These are phyloP conservation scores for Agrocybe chaxingu DNA, from an alignment of 768 basidiomycete species.

Conservation along the genomic window DNA sequence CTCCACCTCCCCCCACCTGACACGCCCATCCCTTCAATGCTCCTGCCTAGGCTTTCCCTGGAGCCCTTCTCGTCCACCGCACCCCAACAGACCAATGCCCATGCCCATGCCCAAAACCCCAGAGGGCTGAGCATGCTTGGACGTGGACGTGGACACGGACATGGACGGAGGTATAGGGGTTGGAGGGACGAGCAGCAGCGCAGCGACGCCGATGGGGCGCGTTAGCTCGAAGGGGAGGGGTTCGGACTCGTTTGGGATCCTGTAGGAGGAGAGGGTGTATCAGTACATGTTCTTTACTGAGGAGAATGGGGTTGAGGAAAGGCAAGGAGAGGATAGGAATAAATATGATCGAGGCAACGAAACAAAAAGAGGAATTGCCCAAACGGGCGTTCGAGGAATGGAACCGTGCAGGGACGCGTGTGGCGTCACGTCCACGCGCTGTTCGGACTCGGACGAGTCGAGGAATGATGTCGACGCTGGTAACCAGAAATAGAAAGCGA, in stretches of 20 bases:
- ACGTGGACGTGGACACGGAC: too few species aligned
- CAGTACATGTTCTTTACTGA: not conserved
- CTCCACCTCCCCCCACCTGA: not conserved
- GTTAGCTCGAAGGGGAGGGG: conserved; percentile 59
- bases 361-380: too few species aligned
- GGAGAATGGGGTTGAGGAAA: not conserved
- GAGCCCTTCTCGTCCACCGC: not conserved
- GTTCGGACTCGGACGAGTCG: too few species aligned
- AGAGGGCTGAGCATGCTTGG: too few species aligned
- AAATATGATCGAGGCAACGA: too few species aligned
- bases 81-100: too few species aligned
- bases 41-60: conserved; percentile 1
- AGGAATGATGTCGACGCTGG: too few species aligned
- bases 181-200: conserved; percentile 49
- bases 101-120: too few species aligned
- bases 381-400: too few species aligned
- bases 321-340: not conserved
- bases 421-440: too few species aligned
- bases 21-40: not conserved
- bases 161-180: not conserved
- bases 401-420: too few species aligned
- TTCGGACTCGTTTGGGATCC: conserved; percentile 55
- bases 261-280: conserved; percentile 24
- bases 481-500: too few species aligned
- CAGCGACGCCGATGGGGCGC: conserved; percentile 57